A percentile compares a stretch with the other conserved stretches of the same genome.
These are phyloP conservation scores for Penicillium aurantiogriseum DNA, from an alignment of 2,329 filamentous ascomycete species.

Conservation along the genomic window DNA sequence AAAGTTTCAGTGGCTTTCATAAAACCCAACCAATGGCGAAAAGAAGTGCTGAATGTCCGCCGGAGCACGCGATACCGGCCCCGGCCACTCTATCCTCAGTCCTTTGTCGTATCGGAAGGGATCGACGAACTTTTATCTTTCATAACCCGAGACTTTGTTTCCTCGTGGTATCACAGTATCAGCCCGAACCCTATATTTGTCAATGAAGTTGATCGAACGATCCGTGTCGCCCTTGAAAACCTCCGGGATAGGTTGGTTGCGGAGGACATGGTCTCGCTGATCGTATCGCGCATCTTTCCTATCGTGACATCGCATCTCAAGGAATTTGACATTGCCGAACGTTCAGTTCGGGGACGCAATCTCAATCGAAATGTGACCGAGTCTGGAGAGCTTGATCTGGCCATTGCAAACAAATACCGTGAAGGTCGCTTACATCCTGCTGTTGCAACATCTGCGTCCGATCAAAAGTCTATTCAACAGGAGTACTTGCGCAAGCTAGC, in stretches of 20 bases:
- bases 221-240: conserved; percentile 69
- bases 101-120: conserved; percentile 73
- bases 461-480: conserved; percentile 81
- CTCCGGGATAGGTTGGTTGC: conserved; percentile 70
- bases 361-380: conserved; percentile 88
- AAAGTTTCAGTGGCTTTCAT: conserved; percentile 58
- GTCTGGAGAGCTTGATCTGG: conserved; percentile 90
- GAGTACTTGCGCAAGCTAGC: conserved; percentile 80
- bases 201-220: conserved; percentile 79
- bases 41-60: conserved; percentile 66
- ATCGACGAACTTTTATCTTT: conserved; percentile 76
- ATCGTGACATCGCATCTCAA: conserved; percentile 84
- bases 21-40: conserved; percentile 62
- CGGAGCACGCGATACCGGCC: conserved; percentile 66
- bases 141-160: conserved; percentile 79
- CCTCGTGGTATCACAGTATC: conserved; percentile 84
- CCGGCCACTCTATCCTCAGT: conserved; percentile 70
- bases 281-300: conserved; percentile 79
- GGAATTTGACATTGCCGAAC: conserved; percentile 88
- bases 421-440: conserved; percentile 87
- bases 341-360: conserved; percentile 79
- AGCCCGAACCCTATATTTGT: conserved; percentile 76
- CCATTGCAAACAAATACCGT: conserved; percentile 90
- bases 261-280: conserved; percentile 78
- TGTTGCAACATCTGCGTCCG: conserved; percentile 76